These are phyloP conservation scores for Leccinum ochraceum DNA, from an alignment of 768 basidiomycete genomes.

Conservation along the genomic window DNA sequence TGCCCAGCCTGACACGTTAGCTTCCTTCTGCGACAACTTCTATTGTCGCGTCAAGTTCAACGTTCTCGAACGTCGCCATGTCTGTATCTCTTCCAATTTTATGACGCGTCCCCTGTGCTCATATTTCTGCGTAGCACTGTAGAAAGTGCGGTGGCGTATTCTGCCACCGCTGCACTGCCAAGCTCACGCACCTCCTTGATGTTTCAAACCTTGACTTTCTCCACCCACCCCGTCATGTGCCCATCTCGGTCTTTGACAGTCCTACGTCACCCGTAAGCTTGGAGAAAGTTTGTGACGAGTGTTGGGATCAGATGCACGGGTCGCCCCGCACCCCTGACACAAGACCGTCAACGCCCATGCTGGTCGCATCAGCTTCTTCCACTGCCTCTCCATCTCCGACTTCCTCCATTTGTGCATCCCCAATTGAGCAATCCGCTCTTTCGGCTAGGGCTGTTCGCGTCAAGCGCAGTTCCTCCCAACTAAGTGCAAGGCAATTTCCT, in stretches of 20 bases:
- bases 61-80: constrained; percentile 74
- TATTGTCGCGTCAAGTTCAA: constrained; percentile 66
- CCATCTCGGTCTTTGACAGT: constrained; percentile 57
- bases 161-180: constrained; percentile 62
- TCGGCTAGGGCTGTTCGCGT: constrained; percentile 19
- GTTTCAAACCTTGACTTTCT: constrained; percentile 70
- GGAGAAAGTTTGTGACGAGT: constrained; percentile 76
- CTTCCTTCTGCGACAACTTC: constrained; percentile 70
- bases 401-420: constrained; percentile 37
- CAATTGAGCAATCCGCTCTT: constrained; percentile 29
- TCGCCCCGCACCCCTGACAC: constrained; percentile 43
- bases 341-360: constrained; percentile 39
- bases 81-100: constrained; percentile 38
- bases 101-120: constrained; percentile 13
- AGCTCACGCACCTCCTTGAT: constrained; percentile 66
- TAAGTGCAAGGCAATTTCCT: constrained; percentile 28
- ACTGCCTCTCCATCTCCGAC: constrained; percentile 35
- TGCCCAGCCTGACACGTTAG: constrained; percentile 58
- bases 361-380: constrained; percentile 34
- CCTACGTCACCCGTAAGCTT: constrained; percentile 57
- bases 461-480: constrained; percentile 31
- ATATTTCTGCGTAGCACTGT: constrained; percentile 58
- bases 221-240: constrained; percentile 67
- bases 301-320: constrained; percentile 74
- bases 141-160: constrained; percentile 83